phyloP scores from a whole-genome alignment of 148 eudicot genomes.

The Amaranthus cruentus region DNA sequence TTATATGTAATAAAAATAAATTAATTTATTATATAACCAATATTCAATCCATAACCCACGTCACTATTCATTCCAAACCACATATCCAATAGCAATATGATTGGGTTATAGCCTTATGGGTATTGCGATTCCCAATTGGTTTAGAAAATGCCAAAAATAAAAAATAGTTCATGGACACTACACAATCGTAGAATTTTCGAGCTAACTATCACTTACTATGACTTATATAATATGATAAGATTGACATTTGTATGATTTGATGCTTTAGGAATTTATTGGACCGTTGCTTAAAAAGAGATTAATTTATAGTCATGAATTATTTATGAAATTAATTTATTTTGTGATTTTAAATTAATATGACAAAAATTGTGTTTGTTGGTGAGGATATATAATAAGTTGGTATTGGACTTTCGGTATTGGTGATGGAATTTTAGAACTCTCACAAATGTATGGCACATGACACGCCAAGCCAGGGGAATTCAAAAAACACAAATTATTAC shows the following conservation, averaged over 20 bases:
- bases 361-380: neutral
- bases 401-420: neutral
- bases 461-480: too few relatives aligned
- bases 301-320: neutral
- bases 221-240: neutral
- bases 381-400: neutral
- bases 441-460: neutral
- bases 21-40: neutral
- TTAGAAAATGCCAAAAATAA: neutral
- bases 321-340: neutral
- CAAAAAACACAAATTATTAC: too few relatives aligned
- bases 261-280: neutral
- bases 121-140: neutral
- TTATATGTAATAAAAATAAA: neutral
- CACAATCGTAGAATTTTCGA: neutral
- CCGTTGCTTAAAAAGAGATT: neutral
- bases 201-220: neutral
- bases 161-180: too few relatives aligned
- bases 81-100: neutral
- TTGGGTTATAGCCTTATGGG: neutral
- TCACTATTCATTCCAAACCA: neutral
- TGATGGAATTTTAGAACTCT: neutral
- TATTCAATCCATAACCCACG: neutral
- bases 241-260: neutral
- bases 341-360: neutral